Evolutionary conservation across 495 filamentous ascomycete genomes (phyloP), one percentile per base, ranked within the genome.

Genomic region (Neurospora sp.): DNA sequence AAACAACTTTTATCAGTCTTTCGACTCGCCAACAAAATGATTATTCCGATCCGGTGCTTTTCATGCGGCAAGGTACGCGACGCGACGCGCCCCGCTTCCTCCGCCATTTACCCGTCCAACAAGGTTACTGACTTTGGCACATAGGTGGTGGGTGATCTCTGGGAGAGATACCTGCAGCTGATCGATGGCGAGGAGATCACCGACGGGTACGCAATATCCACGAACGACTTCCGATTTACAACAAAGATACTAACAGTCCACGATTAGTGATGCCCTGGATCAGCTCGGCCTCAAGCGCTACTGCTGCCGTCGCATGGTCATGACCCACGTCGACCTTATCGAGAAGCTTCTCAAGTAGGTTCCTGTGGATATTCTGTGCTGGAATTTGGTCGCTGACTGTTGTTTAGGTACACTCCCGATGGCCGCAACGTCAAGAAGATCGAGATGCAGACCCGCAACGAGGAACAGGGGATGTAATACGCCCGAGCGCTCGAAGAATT

Each of bases 311-410:
- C 90, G 96, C 80, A 99, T 99, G 96, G 87, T 99, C 77, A 97
- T 99, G 93, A 99, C 96, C n/a, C 96, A 99, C 81, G 96, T 99
- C 75, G 96, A 99, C 80, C 85, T 99, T 71, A 98, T 99, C 75
- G 96, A 99, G 87, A 99, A 99, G 86, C 88, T 99, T 23, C 88
- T 99, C 35, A 93, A 95, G 94, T 98, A 88, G 77, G 87, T 75
- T 9, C 31, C 31, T 8, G 41, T 74, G 41, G 69, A 66, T 10
- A 11, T 16, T 31, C n/a, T 72, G 23, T 20, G 38, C 41, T 39
- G 27, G 6, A 10, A 31, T 3, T 12, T 16, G n/a, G 39, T 76
- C 27, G 74, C 75, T n/a, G 54, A 27, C 41, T 10, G 4, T 38
- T 0, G 5, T 62, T 16, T 66, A 86, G 84, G 75, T 86, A 86